Base-by-base conservation (phyloP, 2,329 filamentous ascomycete species). In the Diaporthe citri region DNA sequence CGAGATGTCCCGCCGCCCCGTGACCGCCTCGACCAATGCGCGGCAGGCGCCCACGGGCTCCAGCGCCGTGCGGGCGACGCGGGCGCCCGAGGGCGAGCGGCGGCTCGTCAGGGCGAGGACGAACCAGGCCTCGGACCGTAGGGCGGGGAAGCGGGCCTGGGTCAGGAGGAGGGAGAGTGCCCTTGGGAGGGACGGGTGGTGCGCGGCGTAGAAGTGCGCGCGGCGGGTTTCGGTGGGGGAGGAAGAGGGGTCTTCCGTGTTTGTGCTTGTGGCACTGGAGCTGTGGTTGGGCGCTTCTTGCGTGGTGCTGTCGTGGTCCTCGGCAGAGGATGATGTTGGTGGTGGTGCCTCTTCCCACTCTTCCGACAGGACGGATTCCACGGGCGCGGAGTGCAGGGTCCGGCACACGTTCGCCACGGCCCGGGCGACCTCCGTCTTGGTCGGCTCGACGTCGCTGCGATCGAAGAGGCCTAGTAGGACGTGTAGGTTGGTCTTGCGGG, bases 81-180 rank as follows among this genome's bases (percentile, higher is more conserved):
- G 78, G 2, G 88, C 87, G 10, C 90, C 90, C 48, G 89, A 87
- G 1, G 79, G 73, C 2, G 87, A 86, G 34, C 70, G 86, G 48
- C 87, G 86, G 55, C 87, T 87, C 86, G 92, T 89, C 46, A 93
- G 85, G 3, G 91, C 91, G 70, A 92, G 86, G 8, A 91, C 87
- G 76, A 93, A 92, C 87, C 90, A 90, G 3, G 88, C 86, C 79
- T 93, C 91, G 52, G 90, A 91, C 25, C 89, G 86, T 3, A 93
- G 83, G 2, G 88, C 85, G 0, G 90, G 89, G 86, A 90, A 93
- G 77, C 90, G 91, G 4, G 81, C 83, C 79, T 93, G 91, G 2
- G 84, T 87, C 34, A 91, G 83, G 36, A 93, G 85, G 77, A 87
- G 90, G 1, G 85, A 79, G 9, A 93, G 83, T 0, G 86, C 83